phyloP scores from a whole-genome alignment of 108 stramenopile species.

The Parietichytrium sp. region DNA sequence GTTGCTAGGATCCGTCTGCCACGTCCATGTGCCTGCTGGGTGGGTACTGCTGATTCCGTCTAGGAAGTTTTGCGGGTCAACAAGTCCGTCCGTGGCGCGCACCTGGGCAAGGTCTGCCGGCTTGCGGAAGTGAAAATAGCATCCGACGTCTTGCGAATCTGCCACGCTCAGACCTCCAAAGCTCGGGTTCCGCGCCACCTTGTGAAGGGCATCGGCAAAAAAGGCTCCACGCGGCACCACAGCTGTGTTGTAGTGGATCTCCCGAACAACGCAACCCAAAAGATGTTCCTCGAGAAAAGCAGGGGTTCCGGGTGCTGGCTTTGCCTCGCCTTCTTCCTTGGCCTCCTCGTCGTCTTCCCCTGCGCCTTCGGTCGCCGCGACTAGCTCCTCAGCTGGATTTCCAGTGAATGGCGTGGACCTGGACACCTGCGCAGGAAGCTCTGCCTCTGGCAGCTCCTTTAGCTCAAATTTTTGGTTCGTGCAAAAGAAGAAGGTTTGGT shows the following conservation, averaged over 20 bases:
- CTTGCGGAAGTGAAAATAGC: conserved; percentile 57
- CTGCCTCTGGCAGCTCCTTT: not conserved
- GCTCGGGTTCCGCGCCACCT: conserved; percentile 39
- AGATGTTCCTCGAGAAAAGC: conserved; percentile 12
- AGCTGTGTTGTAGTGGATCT: not conserved
- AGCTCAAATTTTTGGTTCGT: not conserved
- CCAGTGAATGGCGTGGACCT: not conserved
- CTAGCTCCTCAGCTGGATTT: not conserved
- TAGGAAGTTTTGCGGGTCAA: conserved; percentile 56
- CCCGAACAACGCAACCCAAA: not conserved
- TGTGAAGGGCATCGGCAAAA: conserved; percentile 46
- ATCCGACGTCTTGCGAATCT: conserved; percentile 45
- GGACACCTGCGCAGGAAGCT: not conserved
- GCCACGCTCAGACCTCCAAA: conserved; percentile 53
- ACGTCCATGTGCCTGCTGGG: conserved; percentile 53
- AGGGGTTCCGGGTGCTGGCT: too few species aligned
- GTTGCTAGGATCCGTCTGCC: conserved; percentile 44
- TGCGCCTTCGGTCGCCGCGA: not conserved
- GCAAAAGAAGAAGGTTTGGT: conserved; percentile 30
- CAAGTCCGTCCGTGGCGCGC: conserved; percentile 54
- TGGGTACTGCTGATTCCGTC: conserved; percentile 55
- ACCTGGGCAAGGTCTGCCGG: conserved; percentile 50
- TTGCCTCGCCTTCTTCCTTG: not conserved
- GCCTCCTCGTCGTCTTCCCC: conserved; percentile 7
- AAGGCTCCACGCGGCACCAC: conserved; percentile 50